Base-by-base conservation (phyloP, 208 protist genomes). In the Naegleria lovaniensis region DNA sequence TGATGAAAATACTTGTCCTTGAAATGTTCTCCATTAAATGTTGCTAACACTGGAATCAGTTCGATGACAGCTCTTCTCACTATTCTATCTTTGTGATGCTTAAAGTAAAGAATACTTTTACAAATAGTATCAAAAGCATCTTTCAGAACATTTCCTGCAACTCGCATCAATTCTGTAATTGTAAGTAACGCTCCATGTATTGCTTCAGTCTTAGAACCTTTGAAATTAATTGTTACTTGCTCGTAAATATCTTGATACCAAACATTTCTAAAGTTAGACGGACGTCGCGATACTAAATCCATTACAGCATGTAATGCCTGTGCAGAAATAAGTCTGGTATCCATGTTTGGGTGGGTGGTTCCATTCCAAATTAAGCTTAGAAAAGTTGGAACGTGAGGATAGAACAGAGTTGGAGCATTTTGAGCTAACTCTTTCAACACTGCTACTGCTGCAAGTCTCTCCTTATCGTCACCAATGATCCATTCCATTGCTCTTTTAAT, bases 401-500 rank as follows among this genome's bases (percentile, higher is more conserved):
- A 90, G 43, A 90, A 90, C 1, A 79, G 33, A 19, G 87, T 79
- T 29, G 87, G 55, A 25, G 87, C 87, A 79, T 90, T 90, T 29
- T 79, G 36, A 36, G 87, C 87, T 2, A 90, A 25, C 33, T 90
- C 87, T 90, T 90, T 90, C 43, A 90, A 15, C 33, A 90, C 36
- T 4, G 38, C 79, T 0, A 90, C 51, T 41, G 55, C 87, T 0
- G 85, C 85, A 75, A 67, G 40, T 41, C 85, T 0, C 39, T 41
- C 67, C 16, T 67, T 29, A 13, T 29, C 9, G 9, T 79, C 67
- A 79, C 67, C n/a, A 40, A 67, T n/a, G 3, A 89, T 29, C 85
- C 85, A 89, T 67, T 89, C 85, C 51, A 89, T 40, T 41, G 85
- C 85, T 67, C 85, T 89, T 40, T 89, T 89, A n/a, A 25, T 67